Percentiles rank a stretch among this genome's conserved stretches.
These are phyloP conservation scores for Penicillium steckii DNA, from an alignment of 495 filamentous ascomycete species.

Conservation along the genomic window DNA sequence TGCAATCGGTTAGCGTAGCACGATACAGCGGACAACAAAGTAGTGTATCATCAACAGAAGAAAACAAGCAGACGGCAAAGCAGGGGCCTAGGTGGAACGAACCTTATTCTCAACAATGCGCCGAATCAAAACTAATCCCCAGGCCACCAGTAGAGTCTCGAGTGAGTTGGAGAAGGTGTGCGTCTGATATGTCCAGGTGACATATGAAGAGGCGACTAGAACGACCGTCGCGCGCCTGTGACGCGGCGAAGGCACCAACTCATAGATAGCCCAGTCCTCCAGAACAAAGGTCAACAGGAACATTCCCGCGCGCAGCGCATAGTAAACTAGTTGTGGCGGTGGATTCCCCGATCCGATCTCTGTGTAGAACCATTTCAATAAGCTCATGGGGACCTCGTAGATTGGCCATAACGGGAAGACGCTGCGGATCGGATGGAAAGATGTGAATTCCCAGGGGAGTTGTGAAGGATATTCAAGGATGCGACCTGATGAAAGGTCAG, in stretches of 20 bases:
- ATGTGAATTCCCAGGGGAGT: constrained; percentile 93
- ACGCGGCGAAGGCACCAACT: constrained; percentile 72
- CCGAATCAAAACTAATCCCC: constrained; percentile 87
- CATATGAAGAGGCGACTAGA: constrained; percentile 90
- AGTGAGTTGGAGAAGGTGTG: constrained; percentile 98
- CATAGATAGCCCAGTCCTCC: constrained; percentile 95
- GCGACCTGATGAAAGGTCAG: constrained; percentile 56
- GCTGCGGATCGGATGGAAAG: constrained; percentile 80
- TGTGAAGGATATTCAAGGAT: constrained; percentile 85
- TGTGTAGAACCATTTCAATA: constrained; percentile 83
- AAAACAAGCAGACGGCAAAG: constrained; percentile 3
- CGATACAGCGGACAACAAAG: background rate
- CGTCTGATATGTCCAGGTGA: constrained; percentile 98
- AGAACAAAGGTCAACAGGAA: constrained; percentile 92
- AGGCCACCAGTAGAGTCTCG: constrained; percentile 86
- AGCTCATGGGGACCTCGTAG: constrained; percentile 88
- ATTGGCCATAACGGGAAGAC: constrained; percentile 93
- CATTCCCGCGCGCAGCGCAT: constrained; percentile 82
- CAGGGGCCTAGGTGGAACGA: too few relatives aligned
- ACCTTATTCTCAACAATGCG: constrained; percentile 79
- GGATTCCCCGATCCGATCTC: constrained; percentile 53
- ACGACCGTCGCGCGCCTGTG: constrained; percentile 71
- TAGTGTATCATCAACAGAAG: constrained; percentile 9
- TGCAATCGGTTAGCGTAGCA: constrained; percentile 26
- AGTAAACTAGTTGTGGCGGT: constrained; percentile 78